Evolutionary conservation across 257 asterid genomes (phyloP).

Genomic region (Primulina huaijiensis): DNA sequence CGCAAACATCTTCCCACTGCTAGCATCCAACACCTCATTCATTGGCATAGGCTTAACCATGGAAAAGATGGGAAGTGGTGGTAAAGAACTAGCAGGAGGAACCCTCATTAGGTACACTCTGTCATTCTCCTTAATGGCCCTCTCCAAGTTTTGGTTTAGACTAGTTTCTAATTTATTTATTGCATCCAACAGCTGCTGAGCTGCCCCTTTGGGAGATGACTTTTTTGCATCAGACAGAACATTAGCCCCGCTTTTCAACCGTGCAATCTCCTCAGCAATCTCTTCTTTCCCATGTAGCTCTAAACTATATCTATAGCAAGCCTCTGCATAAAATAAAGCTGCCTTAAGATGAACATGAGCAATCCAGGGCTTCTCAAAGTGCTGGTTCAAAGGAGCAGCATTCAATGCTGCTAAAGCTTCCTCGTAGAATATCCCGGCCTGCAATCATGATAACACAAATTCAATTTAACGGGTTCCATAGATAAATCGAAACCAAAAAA

Average conservation of each 20-base stretch:
- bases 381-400: slow-evolving; percentile 79
- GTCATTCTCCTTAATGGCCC: slow-evolving; percentile 91
- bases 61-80: slow-evolving; percentile 85
- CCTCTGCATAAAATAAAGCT: slow-evolving; percentile 86
- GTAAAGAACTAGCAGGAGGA: slow-evolving; percentile 76
- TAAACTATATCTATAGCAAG: slow-evolving; percentile 82
- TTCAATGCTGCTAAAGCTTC: slow-evolving; percentile 81
- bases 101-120: slow-evolving; percentile 96
- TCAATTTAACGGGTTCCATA: background rate
- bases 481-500: slow-evolving; percentile 11
- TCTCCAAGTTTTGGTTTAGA: slow-evolving; percentile 68
- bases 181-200: slow-evolving; percentile 88
- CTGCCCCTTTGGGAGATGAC: slow-evolving; percentile 76
- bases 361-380: slow-evolving; percentile 84
- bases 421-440: slow-evolving; percentile 89
- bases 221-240: slow-evolving; percentile 78
- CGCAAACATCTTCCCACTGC: slow-evolving; percentile 84
- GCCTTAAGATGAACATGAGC: slow-evolving; percentile 93
- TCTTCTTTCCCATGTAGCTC: slow-evolving; percentile 96
- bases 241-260: slow-evolving; percentile 76
- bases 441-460: slow-evolving; percentile 22
- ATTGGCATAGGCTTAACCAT: slow-evolving; percentile 92
- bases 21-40: slow-evolving; percentile 89
- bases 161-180: slow-evolving; percentile 65
- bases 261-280: slow-evolving; percentile 95